Conservation (phyloP, 2,329 filamentous ascomycete genomes). For the Lachnellula occidentalis region DNA sequence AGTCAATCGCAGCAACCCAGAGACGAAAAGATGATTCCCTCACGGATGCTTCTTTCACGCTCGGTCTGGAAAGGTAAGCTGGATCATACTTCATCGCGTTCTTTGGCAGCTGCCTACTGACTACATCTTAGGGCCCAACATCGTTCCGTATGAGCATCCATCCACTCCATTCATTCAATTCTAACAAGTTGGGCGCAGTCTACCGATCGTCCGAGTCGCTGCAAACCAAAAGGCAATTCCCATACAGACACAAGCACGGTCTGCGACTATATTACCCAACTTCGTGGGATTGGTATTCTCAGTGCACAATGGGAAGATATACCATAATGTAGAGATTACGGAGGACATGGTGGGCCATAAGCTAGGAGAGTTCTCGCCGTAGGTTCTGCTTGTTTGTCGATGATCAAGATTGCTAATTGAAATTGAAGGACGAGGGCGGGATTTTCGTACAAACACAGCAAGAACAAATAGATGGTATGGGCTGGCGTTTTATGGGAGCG, state of each 20-base stretch:
- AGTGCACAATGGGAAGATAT: slow-evolving; percentile 68
- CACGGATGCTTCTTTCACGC: slow-evolving; percentile 52
- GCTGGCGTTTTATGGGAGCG: slow-evolving; percentile 13
- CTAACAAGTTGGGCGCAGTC: slow-evolving; percentile 34
- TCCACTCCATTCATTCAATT: slow-evolving; percentile 31
- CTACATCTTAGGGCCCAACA: slow-evolving; percentile 54
- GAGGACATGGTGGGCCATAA: slow-evolving; percentile 77
- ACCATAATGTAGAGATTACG: slow-evolving; percentile 63
- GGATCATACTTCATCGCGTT: neutral
- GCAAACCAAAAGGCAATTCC: slow-evolving; percentile 51
- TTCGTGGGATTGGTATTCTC: slow-evolving; percentile 68
- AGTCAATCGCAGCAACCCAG: slow-evolving; percentile 1
- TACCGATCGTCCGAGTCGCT: slow-evolving; percentile 44
- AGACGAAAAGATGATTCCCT: slow-evolving; percentile 49
- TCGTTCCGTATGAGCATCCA: slow-evolving; percentile 55
- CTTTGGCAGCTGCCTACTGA: slow-evolving; percentile 22
- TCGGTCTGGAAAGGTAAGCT: slow-evolving; percentile 69
- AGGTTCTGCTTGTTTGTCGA: slow-evolving; percentile 30
- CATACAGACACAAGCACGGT: slow-evolving; percentile 64
- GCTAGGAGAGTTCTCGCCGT: slow-evolving; percentile 68
- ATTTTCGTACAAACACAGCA: slow-evolving; percentile 64
- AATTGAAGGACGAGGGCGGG: slow-evolving; percentile 56
- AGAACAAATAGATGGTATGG: slow-evolving; percentile 47
- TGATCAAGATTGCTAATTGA: slow-evolving; percentile 4
- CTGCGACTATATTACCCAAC: slow-evolving; percentile 67